Evolutionary conservation across 1,139 yeast species (phyloP).

Genomic region (Geotrichum histeridarum): DNA sequence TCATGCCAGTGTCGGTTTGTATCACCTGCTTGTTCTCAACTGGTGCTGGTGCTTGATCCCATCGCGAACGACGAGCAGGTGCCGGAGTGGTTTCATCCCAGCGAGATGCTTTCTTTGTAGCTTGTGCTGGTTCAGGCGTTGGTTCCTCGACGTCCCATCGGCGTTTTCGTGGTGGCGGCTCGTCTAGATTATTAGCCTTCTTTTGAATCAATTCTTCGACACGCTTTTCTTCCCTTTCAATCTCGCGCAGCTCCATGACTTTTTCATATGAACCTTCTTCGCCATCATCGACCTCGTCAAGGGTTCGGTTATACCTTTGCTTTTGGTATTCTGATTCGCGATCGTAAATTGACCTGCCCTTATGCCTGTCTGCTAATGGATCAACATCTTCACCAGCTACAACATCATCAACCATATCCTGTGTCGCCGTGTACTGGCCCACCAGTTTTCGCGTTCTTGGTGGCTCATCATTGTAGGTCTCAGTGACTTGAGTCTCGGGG

Average conservation of each 20-base stretch:
- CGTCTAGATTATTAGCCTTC: constrained; percentile 19
- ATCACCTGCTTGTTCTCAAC: constrained; percentile 31
- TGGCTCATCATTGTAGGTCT: constrained; percentile 4
- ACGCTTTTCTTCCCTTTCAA: constrained; percentile 35
- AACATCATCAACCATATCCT: constrained; percentile 31
- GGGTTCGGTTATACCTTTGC: constrained; percentile 39
- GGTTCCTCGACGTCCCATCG: constrained; percentile 19
- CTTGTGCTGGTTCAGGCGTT: constrained; percentile 20
- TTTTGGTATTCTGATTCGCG: constrained; percentile 44
- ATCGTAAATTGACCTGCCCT: constrained; percentile 34
- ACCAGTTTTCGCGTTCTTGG: constrained; percentile 23
- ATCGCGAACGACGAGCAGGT: constrained; percentile 24
- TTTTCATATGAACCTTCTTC: constrained; percentile 27
- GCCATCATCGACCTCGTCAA: constrained; percentile 28
- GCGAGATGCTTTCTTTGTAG: constrained; percentile 20
- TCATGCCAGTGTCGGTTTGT: not conserved
- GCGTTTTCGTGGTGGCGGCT: constrained; percentile 22
- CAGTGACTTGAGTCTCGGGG: not conserved
- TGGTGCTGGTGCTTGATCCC: constrained; percentile 40
- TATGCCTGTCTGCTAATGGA: constrained; percentile 35
- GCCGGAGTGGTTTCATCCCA: constrained; percentile 24
- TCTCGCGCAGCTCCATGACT: constrained; percentile 32
- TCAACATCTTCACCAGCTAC: constrained; percentile 40
- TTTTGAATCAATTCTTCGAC: constrained; percentile 30
- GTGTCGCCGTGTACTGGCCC: constrained; percentile 36